These are phyloP conservation scores for Fusarium xyrophilum DNA, from an alignment of 2,329 filamentous ascomycete genomes.

Conservation along the genomic window DNA sequence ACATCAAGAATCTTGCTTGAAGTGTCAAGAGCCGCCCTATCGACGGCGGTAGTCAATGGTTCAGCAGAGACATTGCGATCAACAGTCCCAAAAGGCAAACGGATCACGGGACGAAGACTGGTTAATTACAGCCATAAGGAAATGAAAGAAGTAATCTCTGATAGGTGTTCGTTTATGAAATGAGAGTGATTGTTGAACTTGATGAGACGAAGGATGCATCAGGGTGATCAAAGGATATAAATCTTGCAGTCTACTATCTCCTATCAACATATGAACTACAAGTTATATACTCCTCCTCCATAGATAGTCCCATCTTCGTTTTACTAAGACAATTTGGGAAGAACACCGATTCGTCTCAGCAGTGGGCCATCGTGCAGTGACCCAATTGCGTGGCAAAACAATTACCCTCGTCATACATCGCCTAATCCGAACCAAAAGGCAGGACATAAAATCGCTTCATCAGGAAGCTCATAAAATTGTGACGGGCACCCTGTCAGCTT, in stretches of 20 bases:
- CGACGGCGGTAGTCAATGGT: conserved; percentile 26
- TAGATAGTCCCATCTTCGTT: neutral
- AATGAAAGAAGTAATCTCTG: too few relatives aligned
- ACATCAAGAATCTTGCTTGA: conserved; percentile 49
- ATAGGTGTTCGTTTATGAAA: too few relatives aligned
- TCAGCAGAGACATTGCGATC: neutral
- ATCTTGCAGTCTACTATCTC: neutral
- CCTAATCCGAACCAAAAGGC: neutral
- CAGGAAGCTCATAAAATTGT: neutral
- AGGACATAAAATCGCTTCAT: neutral
- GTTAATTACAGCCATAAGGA: conserved; percentile 12
- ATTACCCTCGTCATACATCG: neutral
- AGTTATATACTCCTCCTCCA: neutral
- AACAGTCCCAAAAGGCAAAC: neutral
- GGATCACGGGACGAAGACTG: neutral
- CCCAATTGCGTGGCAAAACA: neutral
- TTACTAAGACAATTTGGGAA: neutral
- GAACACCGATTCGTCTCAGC: neutral
- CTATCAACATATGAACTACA: neutral
- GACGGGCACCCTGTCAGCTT: neutral
- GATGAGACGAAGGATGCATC: neutral
- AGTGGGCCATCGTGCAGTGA: neutral
- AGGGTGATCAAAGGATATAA: conserved; percentile 11
- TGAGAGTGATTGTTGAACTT: neutral
- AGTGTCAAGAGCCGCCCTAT: conserved; percentile 41